These are phyloP conservation scores for Naganishia antarctica DNA, from an alignment of 768 basidiomycete species.

Conservation along the genomic window DNA sequence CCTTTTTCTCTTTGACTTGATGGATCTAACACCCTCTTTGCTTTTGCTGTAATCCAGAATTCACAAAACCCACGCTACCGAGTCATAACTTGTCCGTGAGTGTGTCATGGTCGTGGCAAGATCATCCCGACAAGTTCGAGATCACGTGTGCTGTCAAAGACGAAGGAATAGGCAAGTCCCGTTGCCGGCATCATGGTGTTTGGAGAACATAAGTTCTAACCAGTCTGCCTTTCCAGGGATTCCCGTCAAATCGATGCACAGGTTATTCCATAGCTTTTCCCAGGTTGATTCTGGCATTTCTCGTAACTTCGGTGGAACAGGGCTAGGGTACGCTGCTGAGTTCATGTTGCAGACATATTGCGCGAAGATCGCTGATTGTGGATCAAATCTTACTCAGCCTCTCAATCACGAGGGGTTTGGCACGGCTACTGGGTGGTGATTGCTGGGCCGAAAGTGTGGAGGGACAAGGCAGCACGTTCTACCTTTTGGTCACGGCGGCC, in stretches of 20 bases:
- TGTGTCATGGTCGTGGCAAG: constrained; percentile 31
- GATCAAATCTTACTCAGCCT: constrained; percentile 21
- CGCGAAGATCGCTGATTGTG: background rate
- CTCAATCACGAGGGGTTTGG: constrained; percentile 40
- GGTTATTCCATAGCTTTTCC: constrained; percentile 38
- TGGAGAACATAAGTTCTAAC: no score
- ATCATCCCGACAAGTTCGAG: constrained; percentile 17
- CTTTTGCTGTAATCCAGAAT: constrained; percentile 25
- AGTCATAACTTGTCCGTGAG: constrained; percentile 28
- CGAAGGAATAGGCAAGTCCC: constrained; percentile 38
- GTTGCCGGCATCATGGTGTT: no score
- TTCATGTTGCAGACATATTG: background rate
- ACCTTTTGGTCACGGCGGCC: constrained; percentile 33
- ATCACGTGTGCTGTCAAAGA: constrained; percentile 35
- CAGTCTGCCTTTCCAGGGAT: constrained; percentile 23
- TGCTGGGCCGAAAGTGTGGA: constrained; percentile 36
- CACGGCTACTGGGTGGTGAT: constrained; percentile 38
- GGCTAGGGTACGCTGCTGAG: constrained; percentile 30
- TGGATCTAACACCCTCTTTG: constrained; percentile 25
- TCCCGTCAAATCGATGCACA: constrained; percentile 35
- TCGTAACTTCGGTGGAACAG: constrained; percentile 34
- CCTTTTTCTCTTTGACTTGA: background rate
- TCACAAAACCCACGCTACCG: background rate
- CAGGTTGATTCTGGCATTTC: constrained; percentile 41
- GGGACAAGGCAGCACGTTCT: constrained; percentile 40